Evolutionary conservation across 768 basidiomycete species (phyloP).

Genomic region (Leccinellum luteum): DNA sequence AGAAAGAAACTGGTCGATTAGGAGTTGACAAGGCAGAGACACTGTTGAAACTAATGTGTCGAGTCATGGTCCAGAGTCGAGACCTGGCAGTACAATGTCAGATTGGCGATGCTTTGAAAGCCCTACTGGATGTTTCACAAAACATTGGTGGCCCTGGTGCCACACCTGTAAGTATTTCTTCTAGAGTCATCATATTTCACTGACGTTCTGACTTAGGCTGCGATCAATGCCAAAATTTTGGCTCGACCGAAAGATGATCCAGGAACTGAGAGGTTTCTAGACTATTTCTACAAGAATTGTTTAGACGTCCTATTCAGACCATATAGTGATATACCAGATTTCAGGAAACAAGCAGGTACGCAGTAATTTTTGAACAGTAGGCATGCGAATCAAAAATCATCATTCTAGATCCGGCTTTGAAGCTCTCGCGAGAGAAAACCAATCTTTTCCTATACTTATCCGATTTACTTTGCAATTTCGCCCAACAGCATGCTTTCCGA

Average conservation of each 20-base stretch:
- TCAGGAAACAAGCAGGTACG: constrained; percentile 47
- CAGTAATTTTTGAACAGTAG: neutral
- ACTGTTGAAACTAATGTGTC: constrained; percentile 70
- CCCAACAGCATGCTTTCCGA: constrained; percentile 86
- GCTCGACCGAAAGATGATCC: constrained; percentile 77
- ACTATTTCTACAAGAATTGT: constrained; percentile 90
- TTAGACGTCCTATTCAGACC: constrained; percentile 80
- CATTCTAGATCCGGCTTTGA: constrained; percentile 47
- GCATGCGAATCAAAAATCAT: constrained; percentile 3
- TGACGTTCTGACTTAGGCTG: constrained; percentile 18
- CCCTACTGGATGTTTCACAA: constrained; percentile 76
- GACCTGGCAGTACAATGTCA: constrained; percentile 89
- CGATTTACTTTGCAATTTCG: constrained; percentile 87
- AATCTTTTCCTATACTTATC: constrained; percentile 87
- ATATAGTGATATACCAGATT: constrained; percentile 69
- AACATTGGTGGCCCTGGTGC: constrained; percentile 36
- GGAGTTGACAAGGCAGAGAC: constrained; percentile 69
- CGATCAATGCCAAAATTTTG: constrained; percentile 42
- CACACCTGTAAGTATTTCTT: constrained; percentile 31
- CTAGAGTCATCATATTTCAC: neutral
- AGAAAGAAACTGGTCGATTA: constrained; percentile 53
- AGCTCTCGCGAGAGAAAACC: constrained; percentile 68
- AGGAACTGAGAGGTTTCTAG: constrained; percentile 83
- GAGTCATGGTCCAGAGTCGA: constrained; percentile 71
- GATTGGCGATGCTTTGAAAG: constrained; percentile 82